Evolutionary conservation across 257 asterid species (phyloP).

Genomic region (Lycium barbarum): DNA sequence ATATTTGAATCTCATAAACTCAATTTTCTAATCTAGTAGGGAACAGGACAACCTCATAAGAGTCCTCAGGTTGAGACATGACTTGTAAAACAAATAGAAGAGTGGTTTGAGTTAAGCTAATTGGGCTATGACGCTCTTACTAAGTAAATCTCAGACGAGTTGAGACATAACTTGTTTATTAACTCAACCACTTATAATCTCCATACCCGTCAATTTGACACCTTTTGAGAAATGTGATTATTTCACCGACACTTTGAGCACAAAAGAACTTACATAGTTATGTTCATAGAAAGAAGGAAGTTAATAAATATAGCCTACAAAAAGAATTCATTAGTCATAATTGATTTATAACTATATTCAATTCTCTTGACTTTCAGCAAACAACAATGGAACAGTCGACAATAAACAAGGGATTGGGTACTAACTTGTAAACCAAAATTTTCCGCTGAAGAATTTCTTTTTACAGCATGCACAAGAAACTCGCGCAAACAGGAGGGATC

Average conservation of each 20-base stretch:
- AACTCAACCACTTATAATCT: background rate
- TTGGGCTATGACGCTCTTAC: background rate
- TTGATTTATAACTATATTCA: background rate
- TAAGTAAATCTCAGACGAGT: background rate
- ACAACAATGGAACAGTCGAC: background rate
- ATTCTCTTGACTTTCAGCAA: background rate
- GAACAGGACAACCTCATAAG: slow-evolving; percentile 3
- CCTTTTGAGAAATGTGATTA: background rate
- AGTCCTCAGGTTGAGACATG: background rate
- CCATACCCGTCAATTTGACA: background rate
- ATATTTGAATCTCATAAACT: background rate
- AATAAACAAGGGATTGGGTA: slow-evolving; percentile 23
- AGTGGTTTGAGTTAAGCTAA: background rate
- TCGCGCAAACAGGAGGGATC: slow-evolving; percentile 95
- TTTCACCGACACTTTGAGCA: background rate
- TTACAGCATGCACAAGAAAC: slow-evolving; percentile 67
- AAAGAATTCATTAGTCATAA: slow-evolving; percentile 11
- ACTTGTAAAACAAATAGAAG: background rate
- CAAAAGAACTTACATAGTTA: slow-evolving; percentile 17
- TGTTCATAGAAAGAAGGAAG: background rate
- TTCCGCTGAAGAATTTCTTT: slow-evolving; percentile 61
- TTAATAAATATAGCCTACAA: background rate
- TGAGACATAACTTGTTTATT: background rate
- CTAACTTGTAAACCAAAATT: slow-evolving; percentile 83
- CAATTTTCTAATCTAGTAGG: slow-evolving; percentile 6